These are phyloP conservation scores for Candida caryicola DNA, from an alignment of 805 yeast species.

Conservation along the genomic window DNA sequence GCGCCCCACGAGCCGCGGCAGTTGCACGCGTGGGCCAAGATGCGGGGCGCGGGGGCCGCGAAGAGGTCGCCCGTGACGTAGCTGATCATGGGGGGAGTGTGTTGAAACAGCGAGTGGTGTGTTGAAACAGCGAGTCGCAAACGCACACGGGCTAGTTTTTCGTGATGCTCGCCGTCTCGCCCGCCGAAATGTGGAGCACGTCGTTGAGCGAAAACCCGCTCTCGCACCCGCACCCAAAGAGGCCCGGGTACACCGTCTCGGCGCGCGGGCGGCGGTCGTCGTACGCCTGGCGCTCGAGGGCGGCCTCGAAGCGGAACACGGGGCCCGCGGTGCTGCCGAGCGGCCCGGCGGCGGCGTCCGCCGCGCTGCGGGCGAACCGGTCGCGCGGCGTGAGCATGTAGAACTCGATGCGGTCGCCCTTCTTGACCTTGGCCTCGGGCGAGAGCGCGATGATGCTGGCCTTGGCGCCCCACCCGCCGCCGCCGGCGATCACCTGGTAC, in stretches of 20 bases:
- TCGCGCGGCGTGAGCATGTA: constrained; percentile 42
- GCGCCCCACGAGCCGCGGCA: constrained; percentile 82
- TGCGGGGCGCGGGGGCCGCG: constrained; percentile 28
- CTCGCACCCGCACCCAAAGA: constrained; percentile 34
- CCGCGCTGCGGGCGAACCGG: constrained; percentile 13
- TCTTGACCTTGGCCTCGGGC: constrained; percentile 46
- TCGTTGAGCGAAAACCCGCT: constrained; percentile 25
- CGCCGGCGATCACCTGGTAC: constrained; percentile 65
- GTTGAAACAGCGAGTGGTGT: not conserved
- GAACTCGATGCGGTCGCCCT: constrained; percentile 50
- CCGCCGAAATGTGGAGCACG: constrained; percentile 27
- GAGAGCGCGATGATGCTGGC: constrained; percentile 65
- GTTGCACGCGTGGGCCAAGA: constrained; percentile 78
- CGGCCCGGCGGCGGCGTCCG: not conserved
- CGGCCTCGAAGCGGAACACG: constrained; percentile 26
- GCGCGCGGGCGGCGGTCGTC: constrained; percentile 7
- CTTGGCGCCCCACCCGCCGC: constrained; percentile 74
- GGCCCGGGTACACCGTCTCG: constrained; percentile 11
- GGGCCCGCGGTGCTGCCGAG: not conserved
- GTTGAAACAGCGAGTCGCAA: not conserved
- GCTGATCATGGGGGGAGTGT: constrained; percentile 28
- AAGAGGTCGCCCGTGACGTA: constrained; percentile 63
- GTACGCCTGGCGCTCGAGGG: constrained; percentile 28
- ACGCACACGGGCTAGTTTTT: not conserved
- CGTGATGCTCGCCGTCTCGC: constrained; percentile 19